A percentile compares a stretch with the other conserved stretches of the same genome.
Evolutionary conservation across 768 basidiomycete species (phyloP).

Genomic region (Paxillus rubicundulus): DNA sequence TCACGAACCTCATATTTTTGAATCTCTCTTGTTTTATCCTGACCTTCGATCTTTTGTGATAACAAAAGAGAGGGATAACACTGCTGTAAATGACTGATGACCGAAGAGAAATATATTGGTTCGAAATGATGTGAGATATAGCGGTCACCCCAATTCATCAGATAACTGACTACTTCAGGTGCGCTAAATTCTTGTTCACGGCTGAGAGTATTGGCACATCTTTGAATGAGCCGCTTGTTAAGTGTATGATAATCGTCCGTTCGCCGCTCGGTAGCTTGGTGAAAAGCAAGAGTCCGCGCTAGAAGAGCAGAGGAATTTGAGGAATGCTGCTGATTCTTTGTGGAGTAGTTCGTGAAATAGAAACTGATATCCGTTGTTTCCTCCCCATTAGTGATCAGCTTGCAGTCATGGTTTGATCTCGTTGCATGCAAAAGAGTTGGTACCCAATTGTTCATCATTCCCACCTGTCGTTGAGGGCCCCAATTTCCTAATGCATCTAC

Average conservation of each 20-base stretch:
- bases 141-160: conserved; percentile 1
- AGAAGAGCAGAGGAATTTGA: background rate
- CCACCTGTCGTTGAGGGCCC: background rate
- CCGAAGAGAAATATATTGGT: background rate
- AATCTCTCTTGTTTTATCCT: background rate
- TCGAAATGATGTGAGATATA: conserved; percentile 4
- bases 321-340: conserved; percentile 29
- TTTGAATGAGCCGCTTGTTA: conserved; percentile 24
- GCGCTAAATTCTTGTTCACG: conserved; percentile 2
- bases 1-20: no score
- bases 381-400: conserved; percentile 35
- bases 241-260: no score
- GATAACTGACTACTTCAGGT: background rate
- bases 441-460: conserved; percentile 7
- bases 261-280: no score
- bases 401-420: conserved; percentile 41
- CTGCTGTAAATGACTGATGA: background rate
- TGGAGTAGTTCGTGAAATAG: conserved; percentile 35
- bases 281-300: background rate
- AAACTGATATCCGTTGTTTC: conserved; percentile 33
- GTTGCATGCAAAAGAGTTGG: no score
- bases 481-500: background rate
- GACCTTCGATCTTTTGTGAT: background rate
- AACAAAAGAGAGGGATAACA: background rate
- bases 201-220: conserved; percentile 27